Conservation (phyloP, 176 grass and related monocot species). For the sorghum (Sorghum bicolor) region DNA sequence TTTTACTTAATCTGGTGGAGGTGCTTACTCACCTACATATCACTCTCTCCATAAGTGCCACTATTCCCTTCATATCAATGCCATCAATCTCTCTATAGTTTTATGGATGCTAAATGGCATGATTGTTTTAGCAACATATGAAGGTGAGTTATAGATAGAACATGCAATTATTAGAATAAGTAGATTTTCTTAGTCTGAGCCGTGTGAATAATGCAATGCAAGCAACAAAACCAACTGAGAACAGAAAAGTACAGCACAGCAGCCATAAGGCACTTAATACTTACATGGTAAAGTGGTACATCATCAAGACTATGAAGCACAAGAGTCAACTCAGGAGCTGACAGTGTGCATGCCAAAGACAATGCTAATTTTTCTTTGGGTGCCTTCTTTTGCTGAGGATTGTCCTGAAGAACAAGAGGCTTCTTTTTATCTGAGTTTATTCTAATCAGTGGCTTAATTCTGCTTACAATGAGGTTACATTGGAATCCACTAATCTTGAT, state of each 20-base stretch:
- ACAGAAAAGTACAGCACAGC: conserved; percentile 12
- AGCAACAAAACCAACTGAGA: conserved; percentile 6
- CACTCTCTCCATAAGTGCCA: background rate
- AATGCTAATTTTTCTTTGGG: conserved; percentile 53
- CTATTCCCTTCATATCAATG: background rate
- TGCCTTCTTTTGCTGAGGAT: conserved; percentile 45
- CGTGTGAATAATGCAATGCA: background rate
- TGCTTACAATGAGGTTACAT: conserved; percentile 78
- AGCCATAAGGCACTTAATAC: conserved; percentile 53
- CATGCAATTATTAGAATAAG: background rate
- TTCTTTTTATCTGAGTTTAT: conserved; percentile 70
- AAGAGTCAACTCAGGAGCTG: conserved; percentile 68
- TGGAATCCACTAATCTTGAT: conserved; percentile 66
- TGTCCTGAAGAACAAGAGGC: conserved; percentile 62
- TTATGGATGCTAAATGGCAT: background rate
- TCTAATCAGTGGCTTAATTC: conserved; percentile 72
- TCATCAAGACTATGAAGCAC: conserved; percentile 68
- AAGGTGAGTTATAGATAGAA: conserved; percentile 8
- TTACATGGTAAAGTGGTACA: conserved; percentile 72
- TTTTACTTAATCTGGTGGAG: too few relatives aligned
- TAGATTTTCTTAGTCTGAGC: background rate
- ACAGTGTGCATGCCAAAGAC: conserved; percentile 55
- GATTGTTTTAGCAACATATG: background rate
- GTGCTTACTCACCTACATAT: background rate
- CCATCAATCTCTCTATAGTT: background rate